phyloP scores from a whole-genome alignment of 495 filamentous ascomycete species.

The Cercophora scortea region DNA sequence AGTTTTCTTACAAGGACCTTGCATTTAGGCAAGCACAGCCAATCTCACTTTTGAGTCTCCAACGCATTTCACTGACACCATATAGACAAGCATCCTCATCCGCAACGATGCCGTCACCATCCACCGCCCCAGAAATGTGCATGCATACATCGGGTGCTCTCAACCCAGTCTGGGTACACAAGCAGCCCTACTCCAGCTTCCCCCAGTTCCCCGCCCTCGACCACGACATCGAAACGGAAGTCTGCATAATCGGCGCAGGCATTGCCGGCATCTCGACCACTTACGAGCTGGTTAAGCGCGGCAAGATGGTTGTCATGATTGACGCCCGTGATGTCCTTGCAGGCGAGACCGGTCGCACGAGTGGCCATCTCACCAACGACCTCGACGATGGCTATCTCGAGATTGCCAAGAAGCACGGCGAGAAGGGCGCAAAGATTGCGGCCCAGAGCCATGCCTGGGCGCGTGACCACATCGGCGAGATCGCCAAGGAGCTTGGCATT shows the following conservation, averaged over 20 bases:
- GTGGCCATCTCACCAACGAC: conserved; percentile 46
- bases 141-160: conserved; percentile 42
- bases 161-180: conserved; percentile 46
- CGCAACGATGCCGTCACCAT: background rate
- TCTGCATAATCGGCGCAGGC: conserved; percentile 47
- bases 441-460: conserved; percentile 51
- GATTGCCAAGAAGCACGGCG: conserved; percentile 45
- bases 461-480: conserved; percentile 40
- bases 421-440: conserved; percentile 36
- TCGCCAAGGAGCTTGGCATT: conserved; percentile 37
- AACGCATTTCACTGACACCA: too few species aligned
- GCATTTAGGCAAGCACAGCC: too few species aligned
- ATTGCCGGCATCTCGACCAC: conserved; percentile 47
- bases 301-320: conserved; percentile 40
- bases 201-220: conserved; percentile 38
- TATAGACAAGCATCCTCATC: background rate
- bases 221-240: conserved; percentile 32
- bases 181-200: conserved; percentile 37
- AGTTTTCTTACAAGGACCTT: too few species aligned
- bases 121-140: conserved; percentile 17
- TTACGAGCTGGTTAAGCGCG: conserved; percentile 46
- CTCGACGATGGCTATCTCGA: conserved; percentile 44
- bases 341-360: conserved; percentile 47
- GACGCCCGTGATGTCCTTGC: conserved; percentile 47
- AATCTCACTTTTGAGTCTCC: too few species aligned